Base-by-base conservation (phyloP, 2,329 filamentous ascomycete species). In the Plectosphaerella plurivora region DNA sequence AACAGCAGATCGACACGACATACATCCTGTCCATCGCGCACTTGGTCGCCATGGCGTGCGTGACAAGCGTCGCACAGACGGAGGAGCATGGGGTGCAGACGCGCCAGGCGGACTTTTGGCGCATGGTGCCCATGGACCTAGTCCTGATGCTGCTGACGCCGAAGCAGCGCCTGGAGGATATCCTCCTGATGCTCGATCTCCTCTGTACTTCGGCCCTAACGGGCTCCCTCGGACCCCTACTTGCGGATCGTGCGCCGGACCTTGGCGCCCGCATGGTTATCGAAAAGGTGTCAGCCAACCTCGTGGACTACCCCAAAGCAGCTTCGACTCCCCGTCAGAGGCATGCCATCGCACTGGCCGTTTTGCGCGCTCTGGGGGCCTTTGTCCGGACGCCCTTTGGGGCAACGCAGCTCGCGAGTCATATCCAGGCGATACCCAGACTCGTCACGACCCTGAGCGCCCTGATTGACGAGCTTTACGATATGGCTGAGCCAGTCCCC, bases 391-490 rank as follows among this genome's bases (percentile, higher is more conserved):
- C 81, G n/a, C 69, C 77, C 0, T 82, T 88, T 60, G 87, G 87
- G 9, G 78, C 81, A 2, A 65, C 75, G 22, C 81, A 88, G 45
- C 77, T 97, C 9, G 87, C 87, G 0, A 71, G 73, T 5, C 88
- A 94, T 65, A 78, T 80, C 3, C 81, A 79, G 41, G 84, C 84
- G 12, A 82, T 96, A 15, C 90, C 89, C 1, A 82, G 89, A 3
- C 72, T 96, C 0, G 85, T 95, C 24, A 81, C 84, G 24, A 83
- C 88, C 4, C 65, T 83, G 14, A 74, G 72, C 49, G 71, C 68
- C 45, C 82, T 92, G 49, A 86, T 94, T 53, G 87, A 91, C 57
- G 83, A 88, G 57, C 71, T 97, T 18, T 88, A 91, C 63, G 79
- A 87, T 54, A 15, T 58, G 39, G 36, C 56, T 28, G 45, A 50